Conservation (phyloP, 202 grass and related monocot genomes). For the Musa balbisiana region DNA sequence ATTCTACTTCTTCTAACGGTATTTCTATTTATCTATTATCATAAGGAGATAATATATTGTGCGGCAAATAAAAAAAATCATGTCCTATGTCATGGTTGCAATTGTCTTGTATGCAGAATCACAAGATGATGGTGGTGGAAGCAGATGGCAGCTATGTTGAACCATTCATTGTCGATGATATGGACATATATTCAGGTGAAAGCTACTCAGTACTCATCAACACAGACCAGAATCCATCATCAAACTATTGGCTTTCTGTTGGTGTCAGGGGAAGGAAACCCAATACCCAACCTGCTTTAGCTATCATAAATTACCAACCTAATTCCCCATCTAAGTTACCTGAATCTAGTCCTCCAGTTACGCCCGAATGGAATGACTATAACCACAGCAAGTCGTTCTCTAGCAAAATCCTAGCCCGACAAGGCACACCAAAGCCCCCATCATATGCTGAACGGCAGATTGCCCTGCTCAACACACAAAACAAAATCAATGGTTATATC, state of each 20-base stretch:
- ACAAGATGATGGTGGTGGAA: constrained; percentile 68
- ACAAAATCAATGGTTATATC: constrained; percentile 39
- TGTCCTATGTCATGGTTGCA: background rate
- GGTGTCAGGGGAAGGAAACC: constrained; percentile 42
- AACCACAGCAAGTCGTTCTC: constrained; percentile 48
- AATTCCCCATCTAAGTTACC: constrained; percentile 35
- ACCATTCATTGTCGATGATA: constrained; percentile 58
- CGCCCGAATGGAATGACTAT: constrained; percentile 41
- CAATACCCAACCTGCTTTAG: constrained; percentile 52
- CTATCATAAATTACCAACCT: constrained; percentile 41
- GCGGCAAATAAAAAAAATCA: background rate
- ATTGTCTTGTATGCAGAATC: constrained; percentile 33
- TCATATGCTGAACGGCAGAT: constrained; percentile 35
- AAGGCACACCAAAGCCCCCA: constrained; percentile 33
- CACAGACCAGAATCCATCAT: constrained; percentile 38
- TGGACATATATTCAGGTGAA: constrained; percentile 85
- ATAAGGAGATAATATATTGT: background rate
- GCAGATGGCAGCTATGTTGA: constrained; percentile 79
- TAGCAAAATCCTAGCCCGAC: constrained; percentile 23
- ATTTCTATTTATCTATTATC: background rate
- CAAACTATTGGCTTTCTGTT: constrained; percentile 58
- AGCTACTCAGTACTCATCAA: constrained; percentile 69
- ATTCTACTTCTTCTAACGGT: background rate
- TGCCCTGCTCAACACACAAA: constrained; percentile 72
- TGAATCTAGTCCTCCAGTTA: constrained; percentile 30